Evolutionary conservation across 441 rosid species (phyloP).

Genomic region (Rhodomyrtus psidioides): DNA sequence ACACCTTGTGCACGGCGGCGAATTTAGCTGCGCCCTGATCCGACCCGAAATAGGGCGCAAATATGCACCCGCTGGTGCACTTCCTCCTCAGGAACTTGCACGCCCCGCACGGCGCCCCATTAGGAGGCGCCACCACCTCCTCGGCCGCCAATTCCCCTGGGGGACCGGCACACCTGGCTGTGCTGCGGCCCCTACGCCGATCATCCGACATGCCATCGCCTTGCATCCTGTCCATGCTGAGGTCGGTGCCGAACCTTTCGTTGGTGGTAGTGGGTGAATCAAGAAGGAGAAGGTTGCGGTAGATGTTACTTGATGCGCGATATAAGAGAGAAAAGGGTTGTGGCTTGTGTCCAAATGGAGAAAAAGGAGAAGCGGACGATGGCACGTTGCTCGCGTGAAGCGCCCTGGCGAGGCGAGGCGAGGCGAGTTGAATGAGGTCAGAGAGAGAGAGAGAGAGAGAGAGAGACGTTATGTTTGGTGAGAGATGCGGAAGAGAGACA

Average conservation of each 20-base stretch:
- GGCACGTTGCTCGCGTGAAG: conserved; percentile 84
- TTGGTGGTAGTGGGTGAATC: background rate
- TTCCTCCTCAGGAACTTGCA: conserved; percentile 89
- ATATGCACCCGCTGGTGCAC: conserved; percentile 73
- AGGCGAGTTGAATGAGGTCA: conserved; percentile 43
- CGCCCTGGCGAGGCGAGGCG: conserved; percentile 3
- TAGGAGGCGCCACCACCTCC: background rate
- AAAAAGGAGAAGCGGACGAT: conserved; percentile 11
- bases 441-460: background rate
- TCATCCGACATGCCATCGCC: conserved; percentile 28
- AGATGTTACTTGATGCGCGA: background rate
- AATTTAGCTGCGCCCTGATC: conserved; percentile 89
- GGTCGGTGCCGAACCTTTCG: background rate
- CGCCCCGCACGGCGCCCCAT: conserved; percentile 71
- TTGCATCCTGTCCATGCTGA: conserved; percentile 38
- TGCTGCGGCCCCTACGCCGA: conserved; percentile 36
- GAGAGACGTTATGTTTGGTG: conserved; percentile 23
- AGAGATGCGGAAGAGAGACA: conserved; percentile 18
- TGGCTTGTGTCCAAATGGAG: conserved; percentile 17
- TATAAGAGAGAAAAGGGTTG: conserved; percentile 23
- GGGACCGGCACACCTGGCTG: conserved; percentile 25
- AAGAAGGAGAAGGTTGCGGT: background rate
- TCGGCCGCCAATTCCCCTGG: conserved; percentile 4
- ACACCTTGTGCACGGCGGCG: conserved; percentile 89
- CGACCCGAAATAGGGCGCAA: conserved; percentile 80